These are phyloP conservation scores for Mortierella sp. DNA, from an alignment of 371 early-diverging fungal species.

Conservation along the genomic window DNA sequence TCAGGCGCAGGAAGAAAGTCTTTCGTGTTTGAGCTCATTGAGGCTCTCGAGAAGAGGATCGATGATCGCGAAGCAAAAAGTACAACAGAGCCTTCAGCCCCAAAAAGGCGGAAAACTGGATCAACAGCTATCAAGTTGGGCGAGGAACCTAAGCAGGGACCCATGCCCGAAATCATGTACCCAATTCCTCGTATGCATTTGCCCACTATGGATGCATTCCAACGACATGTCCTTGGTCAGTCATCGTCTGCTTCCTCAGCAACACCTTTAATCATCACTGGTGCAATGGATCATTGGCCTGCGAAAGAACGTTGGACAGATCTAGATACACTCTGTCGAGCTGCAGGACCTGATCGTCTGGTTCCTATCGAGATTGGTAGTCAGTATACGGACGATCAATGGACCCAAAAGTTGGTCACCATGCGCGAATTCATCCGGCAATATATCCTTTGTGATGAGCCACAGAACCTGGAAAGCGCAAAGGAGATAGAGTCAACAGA, in stretches of 20 bases:
- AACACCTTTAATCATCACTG: conserved; percentile 63
- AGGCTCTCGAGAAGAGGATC: conserved; percentile 52
- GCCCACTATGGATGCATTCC: conserved; percentile 50
- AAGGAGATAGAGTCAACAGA: too few relatives aligned
- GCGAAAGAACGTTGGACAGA: conserved; percentile 75
- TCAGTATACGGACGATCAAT: conserved; percentile 79
- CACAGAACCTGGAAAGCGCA: background rate
- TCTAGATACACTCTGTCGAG: conserved; percentile 63
- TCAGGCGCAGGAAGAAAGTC: conserved; percentile 58
- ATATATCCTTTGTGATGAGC: conserved; percentile 48
- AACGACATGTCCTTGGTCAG: conserved; percentile 27
- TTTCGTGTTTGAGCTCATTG: conserved; percentile 49
- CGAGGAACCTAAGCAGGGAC: conserved; percentile 9
- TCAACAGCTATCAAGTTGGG: conserved; percentile 30
- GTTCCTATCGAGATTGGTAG: conserved; percentile 91
- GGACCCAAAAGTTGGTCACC: conserved; percentile 84
- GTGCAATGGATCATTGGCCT: conserved; percentile 79
- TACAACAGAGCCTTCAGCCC: conserved; percentile 9
- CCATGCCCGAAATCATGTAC: conserved; percentile 16
- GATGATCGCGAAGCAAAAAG: conserved; percentile 12
- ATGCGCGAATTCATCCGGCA: conserved; percentile 77
- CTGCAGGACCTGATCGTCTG: conserved; percentile 76
- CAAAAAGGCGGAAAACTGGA: conserved; percentile 28
- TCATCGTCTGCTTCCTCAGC: conserved; percentile 4
- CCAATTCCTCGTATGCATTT: conserved; percentile 41